phyloP scores from a whole-genome alignment of 2,329 filamentous ascomycete genomes.

The Hypoxylon sp. region DNA sequence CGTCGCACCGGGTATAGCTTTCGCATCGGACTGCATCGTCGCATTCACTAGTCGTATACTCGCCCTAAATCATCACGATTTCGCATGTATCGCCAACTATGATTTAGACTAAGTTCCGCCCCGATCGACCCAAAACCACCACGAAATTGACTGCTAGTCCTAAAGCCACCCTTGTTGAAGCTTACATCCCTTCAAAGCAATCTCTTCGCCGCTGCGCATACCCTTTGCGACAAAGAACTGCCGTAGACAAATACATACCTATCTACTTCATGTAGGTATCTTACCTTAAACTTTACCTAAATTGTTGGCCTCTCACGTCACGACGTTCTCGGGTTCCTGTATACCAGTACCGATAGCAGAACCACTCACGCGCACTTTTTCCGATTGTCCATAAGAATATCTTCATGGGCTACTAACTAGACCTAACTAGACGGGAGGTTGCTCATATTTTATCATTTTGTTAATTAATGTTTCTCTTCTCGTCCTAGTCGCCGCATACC shows the following conservation, averaged over 20 bases:
- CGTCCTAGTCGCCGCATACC: constrained; percentile 9
- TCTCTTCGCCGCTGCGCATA: constrained; percentile 39
- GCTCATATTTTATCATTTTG: constrained; percentile 5
- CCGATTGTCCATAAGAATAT: constrained; percentile 9
- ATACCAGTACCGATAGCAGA: neutral
- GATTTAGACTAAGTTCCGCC: constrained; percentile 45
- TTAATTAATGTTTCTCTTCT: constrained; percentile 8
- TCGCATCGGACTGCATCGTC: constrained; percentile 28
- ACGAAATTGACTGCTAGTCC: constrained; percentile 32
- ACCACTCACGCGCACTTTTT: constrained; percentile 13
- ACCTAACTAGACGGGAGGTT: constrained; percentile 3
- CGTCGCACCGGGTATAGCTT: constrained; percentile 37
- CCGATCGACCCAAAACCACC: constrained; percentile 33
- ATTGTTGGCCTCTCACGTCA: constrained; percentile 30
- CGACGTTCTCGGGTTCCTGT: constrained; percentile 25
- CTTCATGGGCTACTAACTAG: constrained; percentile 5
- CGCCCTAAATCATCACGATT: constrained; percentile 25
- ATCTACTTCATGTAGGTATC: constrained; percentile 11
- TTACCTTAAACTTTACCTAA: constrained; percentile 23
- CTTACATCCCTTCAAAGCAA: constrained; percentile 38
- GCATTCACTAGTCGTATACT: constrained; percentile 37
- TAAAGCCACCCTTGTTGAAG: constrained; percentile 37
- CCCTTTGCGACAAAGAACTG: constrained; percentile 48
- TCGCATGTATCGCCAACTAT: constrained; percentile 45
- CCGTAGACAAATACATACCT: constrained; percentile 44